Conservation (phyloP, 768 basidiomycete species). For the Harrya chromipes region DNA sequence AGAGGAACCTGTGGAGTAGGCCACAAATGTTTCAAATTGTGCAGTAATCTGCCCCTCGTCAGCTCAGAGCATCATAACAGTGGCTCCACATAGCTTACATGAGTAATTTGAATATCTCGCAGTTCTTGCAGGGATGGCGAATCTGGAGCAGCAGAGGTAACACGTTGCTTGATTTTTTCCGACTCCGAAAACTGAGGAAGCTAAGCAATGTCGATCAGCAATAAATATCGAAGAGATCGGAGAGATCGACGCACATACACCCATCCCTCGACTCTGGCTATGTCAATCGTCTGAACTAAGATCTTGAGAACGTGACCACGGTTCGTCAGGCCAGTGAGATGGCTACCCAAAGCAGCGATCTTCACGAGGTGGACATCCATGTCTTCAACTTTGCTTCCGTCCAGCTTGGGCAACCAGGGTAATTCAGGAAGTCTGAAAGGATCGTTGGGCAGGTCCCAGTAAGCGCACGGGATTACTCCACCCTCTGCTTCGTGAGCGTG, state of each 20-base stretch:
- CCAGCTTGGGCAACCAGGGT: conserved; percentile 56
- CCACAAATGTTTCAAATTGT: conserved; percentile 78
- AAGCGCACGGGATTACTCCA: conserved; percentile 53
- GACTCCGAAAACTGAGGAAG: conserved; percentile 73
- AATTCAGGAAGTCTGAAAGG: conserved; percentile 59
- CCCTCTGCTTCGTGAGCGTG: conserved; percentile 34
- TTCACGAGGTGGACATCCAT: conserved; percentile 56
- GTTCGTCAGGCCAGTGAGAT: conserved; percentile 78
- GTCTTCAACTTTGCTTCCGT: conserved; percentile 20
- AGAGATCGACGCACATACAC: conserved; percentile 58
- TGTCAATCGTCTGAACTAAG: conserved; percentile 42
- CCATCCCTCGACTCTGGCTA: conserved; percentile 48
- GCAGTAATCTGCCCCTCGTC: conserved; percentile 65
- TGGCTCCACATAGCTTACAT: conserved; percentile 49
- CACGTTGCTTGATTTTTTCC: conserved; percentile 43
- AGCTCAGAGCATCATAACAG: background rate
- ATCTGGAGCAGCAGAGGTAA: conserved; percentile 40
- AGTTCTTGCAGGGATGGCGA: conserved; percentile 43
- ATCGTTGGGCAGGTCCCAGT: conserved; percentile 54
- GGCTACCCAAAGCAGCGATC: conserved; percentile 74
- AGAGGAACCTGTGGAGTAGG: conserved; percentile 66
- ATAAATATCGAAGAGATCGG: background rate
- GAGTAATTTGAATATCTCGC: conserved; percentile 62
- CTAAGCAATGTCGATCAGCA: conserved; percentile 35
- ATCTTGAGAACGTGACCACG: conserved; percentile 74